phyloP scores from a whole-genome alignment of 2,329 filamentous ascomycete species.

The Colletotrichum sojae region DNA sequence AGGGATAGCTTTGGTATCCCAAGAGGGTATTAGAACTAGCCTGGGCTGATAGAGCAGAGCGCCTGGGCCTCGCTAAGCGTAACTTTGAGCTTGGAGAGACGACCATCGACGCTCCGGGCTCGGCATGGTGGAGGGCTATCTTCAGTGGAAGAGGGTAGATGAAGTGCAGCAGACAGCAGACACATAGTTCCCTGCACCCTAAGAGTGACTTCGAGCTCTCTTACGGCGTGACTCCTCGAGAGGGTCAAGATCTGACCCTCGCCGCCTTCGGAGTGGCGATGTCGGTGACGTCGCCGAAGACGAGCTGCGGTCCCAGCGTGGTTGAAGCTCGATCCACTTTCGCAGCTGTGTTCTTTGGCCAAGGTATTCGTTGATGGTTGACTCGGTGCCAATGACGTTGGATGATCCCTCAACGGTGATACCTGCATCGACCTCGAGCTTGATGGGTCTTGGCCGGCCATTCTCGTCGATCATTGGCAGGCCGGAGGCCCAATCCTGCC shows the following conservation, averaged over 20 bases:
- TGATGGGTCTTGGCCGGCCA: slow-evolving; percentile 57
- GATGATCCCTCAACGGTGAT: slow-evolving; percentile 59
- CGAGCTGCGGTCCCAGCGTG: background rate
- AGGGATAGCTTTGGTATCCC: no score
- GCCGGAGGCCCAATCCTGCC: slow-evolving; percentile 56
- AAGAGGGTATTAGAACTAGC: no score
- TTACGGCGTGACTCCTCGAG: slow-evolving; percentile 41
- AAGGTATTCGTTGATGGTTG: slow-evolving; percentile 48
- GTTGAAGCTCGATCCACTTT: background rate
- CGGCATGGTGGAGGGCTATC: no score
- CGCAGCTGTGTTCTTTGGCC: slow-evolving; percentile 37
- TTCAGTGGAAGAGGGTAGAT: no score
- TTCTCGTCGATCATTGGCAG: slow-evolving; percentile 63
- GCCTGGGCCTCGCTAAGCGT: no score
- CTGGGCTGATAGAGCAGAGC: no score
- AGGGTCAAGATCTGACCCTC: slow-evolving; percentile 40
- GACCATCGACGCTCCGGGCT: no score
- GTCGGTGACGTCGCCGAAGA: background rate
- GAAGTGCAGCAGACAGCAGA: background rate
- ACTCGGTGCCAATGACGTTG: slow-evolving; percentile 59
- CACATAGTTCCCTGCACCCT: background rate
- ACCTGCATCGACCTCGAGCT: slow-evolving; percentile 61
- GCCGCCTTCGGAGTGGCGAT: slow-evolving; percentile 37
- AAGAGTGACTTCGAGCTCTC: slow-evolving; percentile 44
- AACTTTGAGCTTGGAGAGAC: no score